phyloP scores from a whole-genome alignment of 78 protist species.

The Mastigamoeba balamuthi region DNA sequence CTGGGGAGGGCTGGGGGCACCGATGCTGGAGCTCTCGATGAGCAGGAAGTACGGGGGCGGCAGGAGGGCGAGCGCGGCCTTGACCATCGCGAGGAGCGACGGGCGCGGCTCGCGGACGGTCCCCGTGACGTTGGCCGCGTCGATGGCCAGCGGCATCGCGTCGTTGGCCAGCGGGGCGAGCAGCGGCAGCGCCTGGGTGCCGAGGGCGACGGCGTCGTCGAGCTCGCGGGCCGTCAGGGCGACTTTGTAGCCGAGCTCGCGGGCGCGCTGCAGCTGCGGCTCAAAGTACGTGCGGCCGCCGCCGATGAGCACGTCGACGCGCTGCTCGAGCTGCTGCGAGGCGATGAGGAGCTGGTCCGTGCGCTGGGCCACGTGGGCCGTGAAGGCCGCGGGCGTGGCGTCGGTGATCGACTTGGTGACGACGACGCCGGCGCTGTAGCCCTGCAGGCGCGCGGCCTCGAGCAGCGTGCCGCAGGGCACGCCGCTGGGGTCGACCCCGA shows the following conservation, averaged over 20 bases:
- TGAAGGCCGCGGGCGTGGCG: constrained; percentile 61
- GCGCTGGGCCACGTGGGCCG: constrained; percentile 9
- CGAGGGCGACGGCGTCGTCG: neutral
- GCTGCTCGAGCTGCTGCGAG: constrained; percentile 10
- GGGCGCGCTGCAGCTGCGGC: neutral
- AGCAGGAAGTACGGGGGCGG: neutral
- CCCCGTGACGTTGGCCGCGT: constrained; percentile 19
- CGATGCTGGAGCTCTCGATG: neutral
- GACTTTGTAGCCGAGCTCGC: neutral
- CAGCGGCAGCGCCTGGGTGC: constrained; percentile 11
- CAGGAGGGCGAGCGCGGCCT: neutral
- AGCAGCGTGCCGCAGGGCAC: constrained; percentile 39
- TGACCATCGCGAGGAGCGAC: constrained; percentile 11
- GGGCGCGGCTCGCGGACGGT: no score
- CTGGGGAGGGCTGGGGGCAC: neutral
- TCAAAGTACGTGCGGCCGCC: constrained; percentile 2
- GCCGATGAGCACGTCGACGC: constrained; percentile 19
- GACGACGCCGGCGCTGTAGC: constrained; percentile 47
- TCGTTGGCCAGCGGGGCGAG: neutral
- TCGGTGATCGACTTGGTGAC: constrained; percentile 46
- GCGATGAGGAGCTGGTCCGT: constrained; percentile 18
- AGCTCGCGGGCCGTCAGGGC: neutral
- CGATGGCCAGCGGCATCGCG: constrained; percentile 3
- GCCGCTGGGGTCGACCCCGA: constrained; percentile 31
- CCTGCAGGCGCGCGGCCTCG: constrained; percentile 42